Evolutionary conservation across 495 filamentous ascomycete genomes (phyloP), one percentile per base, ranked within the genome.

Genomic region (Podospora anserina): DNA sequence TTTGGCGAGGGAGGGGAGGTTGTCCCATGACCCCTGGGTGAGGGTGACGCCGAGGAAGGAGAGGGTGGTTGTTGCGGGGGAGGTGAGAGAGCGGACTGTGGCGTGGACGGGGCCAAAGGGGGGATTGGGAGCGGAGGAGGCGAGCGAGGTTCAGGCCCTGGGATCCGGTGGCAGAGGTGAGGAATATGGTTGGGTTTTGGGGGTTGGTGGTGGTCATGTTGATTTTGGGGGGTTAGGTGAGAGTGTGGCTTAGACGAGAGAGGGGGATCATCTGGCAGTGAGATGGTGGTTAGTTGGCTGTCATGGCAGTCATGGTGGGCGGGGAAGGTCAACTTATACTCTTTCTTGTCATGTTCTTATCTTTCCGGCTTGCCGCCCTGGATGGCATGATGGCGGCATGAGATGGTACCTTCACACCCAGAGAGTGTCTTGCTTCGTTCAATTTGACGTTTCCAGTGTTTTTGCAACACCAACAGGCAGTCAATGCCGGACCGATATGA

Each of bases 141-240:
- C 76, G 69, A 66, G 75, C 75, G 20, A 84, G 68, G 23, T 79
- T 81, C 26, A 77, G 74, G 60, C 85, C 85, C 73, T 84, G 83
- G 27, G 76, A 74, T 61, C 85, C 85, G 6, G 83, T 88, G 20
- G 82, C 85, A 58, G 77, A 77, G 68, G 77, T 77, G 63, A 85
- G 77, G 69, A 85, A 82, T 39, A 80, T 78, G 1, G 34, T 66
- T 55, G 20, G 59, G 7, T n/a, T 20, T 7, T 61, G 18, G 44
- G 69, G 82, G 55, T 82, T 84, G 63, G 76, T 61, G 28, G 23
- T 19, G 55, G 55, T 20, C 55, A 20, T 32, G 30, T 32, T 32
- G 30, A 32, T 15, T 20, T 58, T 49, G 9, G 39, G 39, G 39
- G 39, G 39, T 6, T 49, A 5, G 39, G 39, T 49, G 39, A 49